Base-by-base conservation (phyloP, 2,329 filamentous ascomycete genomes). In the Fusarium armeniacum region DNA sequence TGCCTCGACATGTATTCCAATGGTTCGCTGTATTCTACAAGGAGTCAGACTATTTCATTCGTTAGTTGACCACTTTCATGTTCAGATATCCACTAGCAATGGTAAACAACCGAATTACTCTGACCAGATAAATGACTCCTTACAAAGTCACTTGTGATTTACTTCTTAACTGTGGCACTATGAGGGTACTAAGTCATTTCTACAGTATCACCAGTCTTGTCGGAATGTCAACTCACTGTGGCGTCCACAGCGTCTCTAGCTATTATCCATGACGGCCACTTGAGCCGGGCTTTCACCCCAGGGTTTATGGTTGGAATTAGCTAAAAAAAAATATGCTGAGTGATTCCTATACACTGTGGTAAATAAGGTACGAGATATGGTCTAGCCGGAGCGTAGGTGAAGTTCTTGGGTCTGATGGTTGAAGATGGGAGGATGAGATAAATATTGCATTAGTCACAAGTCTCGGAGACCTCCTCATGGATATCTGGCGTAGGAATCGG, bases 1-100 rank as follows among this genome's bases (percentile, higher is more conserved):
- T 64, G 38, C 58, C 43, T 65, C 56, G 47, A 67, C 50, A 74
- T 73, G 63, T 70, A 73, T 46, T 62, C 60, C 45, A 53, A 41
- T 44, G 43, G 45, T 71, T 67, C 53, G 54, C 56, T 67, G 57
- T 58, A 64, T 35, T 55, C 60, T 58, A 58, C 49, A 40, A 58
- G n/a, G 47, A 43, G 33, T 45, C 15, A 52, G 40, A 41, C 45
- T 58, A 45, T 53, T 50, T 50, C 5, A 58, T 44, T 56, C 20
- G 26, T 30, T 49, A 30, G 13, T 30, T 55, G 32, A 49, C 33
- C 35, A 26, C 18, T 18, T 30, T 51, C 15, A 35, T 51, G 18
- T 20, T 22, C 35, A 30, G 24, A 28, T n/a, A 51, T 28, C 5
- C n/a, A 6, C 13, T 40, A 40, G 8, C n/a, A 51, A 40, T 22